Base-by-base conservation (phyloP, 805 yeast species). In the Yarrowia divulgata region DNA sequence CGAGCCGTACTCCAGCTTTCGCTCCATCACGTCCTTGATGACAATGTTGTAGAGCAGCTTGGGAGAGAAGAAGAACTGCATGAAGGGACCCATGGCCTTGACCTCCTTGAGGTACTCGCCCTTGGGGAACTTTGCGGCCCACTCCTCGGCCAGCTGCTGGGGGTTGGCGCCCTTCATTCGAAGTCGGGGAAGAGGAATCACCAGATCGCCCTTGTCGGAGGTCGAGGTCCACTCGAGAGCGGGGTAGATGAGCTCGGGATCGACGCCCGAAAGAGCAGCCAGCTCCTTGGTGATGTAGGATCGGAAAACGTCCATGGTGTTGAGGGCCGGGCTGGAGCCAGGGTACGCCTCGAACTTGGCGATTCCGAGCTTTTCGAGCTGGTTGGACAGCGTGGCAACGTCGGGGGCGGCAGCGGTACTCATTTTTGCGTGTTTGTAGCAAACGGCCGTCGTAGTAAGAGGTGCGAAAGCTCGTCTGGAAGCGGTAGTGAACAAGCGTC, bases 151-250 rank as follows among this genome's bases (percentile, higher is more conserved):
- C 70, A 89, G 78, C 68, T 84, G 87, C 77, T 88, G 90, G 71
- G 94, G 91, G 76, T 92, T 89, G 72, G 94, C 94, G 72, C 90
- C 87, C 74, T 92, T 90, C 78, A 94, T 85, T 75, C 97, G 86
- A 75, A 90, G 82, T 78, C 98, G 88, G 74, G 98, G 99, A 52
- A 95, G 84, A 52, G 99, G 98, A 69, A 94, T 87, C 71, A 94
- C 85, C 75, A 95, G 84, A 79, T 95, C 99, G 77, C 98, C 99
- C 76, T 94, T 89, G 71, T 93, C 97, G 73, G 90, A 81, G 49
- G 93, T 88, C 72, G 85, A 83, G 29, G 97, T 92, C 84, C 94
- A 86, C 80, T 95, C 98, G 75, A 95, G 84, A 45, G 97, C 92
- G 69, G 92, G 90, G 79, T 84, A 91, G 72, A 93, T 91, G 64